Percentiles rank a stretch among this genome's conserved stretches.
Conservation (phyloP, 2,329 filamentous ascomycete species). For the Arachnopeziza araneosa region DNA sequence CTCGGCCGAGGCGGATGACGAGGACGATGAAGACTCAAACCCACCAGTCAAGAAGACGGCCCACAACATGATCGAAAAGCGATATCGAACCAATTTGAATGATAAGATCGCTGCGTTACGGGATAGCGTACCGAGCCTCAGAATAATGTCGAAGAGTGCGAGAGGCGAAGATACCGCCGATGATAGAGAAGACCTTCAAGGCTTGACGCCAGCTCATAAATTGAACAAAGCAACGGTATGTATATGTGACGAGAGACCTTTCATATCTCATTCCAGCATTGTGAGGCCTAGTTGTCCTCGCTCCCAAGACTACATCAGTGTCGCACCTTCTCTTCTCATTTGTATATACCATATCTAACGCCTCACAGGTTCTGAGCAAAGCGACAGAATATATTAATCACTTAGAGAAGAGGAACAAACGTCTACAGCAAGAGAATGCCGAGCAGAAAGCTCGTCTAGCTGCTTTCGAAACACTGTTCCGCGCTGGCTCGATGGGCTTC, state of each 20-base stretch:
- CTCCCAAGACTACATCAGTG: background rate
- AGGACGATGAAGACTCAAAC: conserved; percentile 54
- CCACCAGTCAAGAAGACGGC: conserved; percentile 78
- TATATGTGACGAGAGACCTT: background rate
- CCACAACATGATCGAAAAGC: conserved; percentile 97
- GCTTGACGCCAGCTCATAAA: conserved; percentile 83
- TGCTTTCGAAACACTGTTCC: conserved; percentile 73
- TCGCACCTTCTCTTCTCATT: no score
- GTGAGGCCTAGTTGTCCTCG: background rate
- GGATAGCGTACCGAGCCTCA: conserved; percentile 85
- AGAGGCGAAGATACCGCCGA: conserved; percentile 63
- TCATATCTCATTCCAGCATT: background rate
- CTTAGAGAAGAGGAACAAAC: conserved; percentile 83
- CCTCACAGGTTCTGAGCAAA: conserved; percentile 63
- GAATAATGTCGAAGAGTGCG: conserved; percentile 72
- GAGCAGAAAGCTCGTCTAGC: conserved; percentile 73
- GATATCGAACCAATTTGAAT: conserved; percentile 92
- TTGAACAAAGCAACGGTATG: conserved; percentile 82
- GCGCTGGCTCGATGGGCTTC: conserved; percentile 62
- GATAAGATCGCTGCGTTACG: conserved; percentile 92
- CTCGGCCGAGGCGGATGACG: conserved; percentile 52
- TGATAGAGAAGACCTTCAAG: conserved; percentile 75
- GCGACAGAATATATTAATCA: conserved; percentile 95
- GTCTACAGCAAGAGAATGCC: conserved; percentile 74
- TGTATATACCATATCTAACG: no score